These are phyloP conservation scores for Hypericum androsaemum DNA, from an alignment of 345 rosid species.

Conservation along the genomic window DNA sequence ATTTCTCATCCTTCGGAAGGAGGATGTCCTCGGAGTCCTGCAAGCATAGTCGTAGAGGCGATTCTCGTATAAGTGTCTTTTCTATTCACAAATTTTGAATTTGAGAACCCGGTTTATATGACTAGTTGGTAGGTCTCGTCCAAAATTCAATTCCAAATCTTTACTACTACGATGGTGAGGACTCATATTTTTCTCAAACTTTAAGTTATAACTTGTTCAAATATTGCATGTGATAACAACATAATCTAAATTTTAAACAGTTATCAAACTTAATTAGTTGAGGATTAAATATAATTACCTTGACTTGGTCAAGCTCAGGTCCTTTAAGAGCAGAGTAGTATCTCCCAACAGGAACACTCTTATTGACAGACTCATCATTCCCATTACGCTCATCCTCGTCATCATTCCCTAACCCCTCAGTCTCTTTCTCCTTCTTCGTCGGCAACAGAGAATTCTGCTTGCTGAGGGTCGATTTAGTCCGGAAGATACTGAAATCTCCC, in stretches of 20 bases:
- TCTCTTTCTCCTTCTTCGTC: conserved; percentile 34
- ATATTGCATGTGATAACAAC: no score
- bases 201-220: no score
- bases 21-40: conserved; percentile 82
- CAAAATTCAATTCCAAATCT: no score
- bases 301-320: conserved; percentile 90
- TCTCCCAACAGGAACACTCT: conserved; percentile 81
- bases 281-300: conserved; percentile 31
- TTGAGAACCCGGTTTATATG: no score
- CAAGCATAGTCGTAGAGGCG: no score
- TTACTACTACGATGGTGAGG: no score
- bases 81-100: no score
- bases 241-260: not conserved
- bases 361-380: conserved; percentile 30
- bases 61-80: no score
- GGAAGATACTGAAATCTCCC: conserved; percentile 66
- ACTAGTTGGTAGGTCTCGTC: no score
- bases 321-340: conserved; percentile 96
- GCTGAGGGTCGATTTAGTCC: conserved; percentile 64
- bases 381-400: not conserved
- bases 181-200: no score
- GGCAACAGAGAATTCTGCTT: conserved; percentile 81
- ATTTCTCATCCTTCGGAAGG: conserved; percentile 77
- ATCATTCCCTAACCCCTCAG: conserved; percentile 14
- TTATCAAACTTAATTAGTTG: not conserved